Evolutionary conservation across 768 basidiomycete species (phyloP).

Genomic region (Podaxis pistillaris): DNA sequence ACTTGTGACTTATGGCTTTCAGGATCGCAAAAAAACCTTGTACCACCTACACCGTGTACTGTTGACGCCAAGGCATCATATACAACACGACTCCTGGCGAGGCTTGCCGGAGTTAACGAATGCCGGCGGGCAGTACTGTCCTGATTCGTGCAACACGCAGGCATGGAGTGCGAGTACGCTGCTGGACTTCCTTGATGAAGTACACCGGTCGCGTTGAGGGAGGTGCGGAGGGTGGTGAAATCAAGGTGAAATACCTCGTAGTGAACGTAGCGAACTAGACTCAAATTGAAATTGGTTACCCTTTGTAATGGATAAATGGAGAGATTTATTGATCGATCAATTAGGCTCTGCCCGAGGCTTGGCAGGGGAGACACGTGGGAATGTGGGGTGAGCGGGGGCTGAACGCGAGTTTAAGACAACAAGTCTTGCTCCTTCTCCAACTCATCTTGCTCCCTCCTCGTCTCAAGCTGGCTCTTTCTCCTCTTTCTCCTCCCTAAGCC

Average conservation of each 20-base stretch:
- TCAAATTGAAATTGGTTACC: neutral
- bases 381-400: neutral
- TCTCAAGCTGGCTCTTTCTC: conserved; percentile 31
- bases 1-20: conserved; percentile 14
- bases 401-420: neutral
- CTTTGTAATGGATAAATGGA: too few species aligned
- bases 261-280: neutral
- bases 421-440: too few species aligned
- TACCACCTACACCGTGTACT: conserved; percentile 79
- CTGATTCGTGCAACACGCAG: conserved; percentile 90
- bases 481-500: conserved; percentile 21
- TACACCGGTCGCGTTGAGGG: conserved; percentile 39
- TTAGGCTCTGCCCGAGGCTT: neutral
- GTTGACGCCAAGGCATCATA: conserved; percentile 67
- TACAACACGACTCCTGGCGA: conserved; percentile 83
- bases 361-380: neutral
- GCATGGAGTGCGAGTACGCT: conserved; percentile 96
- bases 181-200: conserved; percentile 83
- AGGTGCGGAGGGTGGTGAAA: neutral
- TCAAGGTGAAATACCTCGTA: neutral
- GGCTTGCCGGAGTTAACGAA: conserved; percentile 94
- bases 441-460: neutral
- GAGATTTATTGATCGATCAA: neutral
- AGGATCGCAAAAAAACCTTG: conserved; percentile 72
- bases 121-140: conserved; percentile 76